Evolutionary conservation across 1,284 basidiomycete genomes (phyloP), one percentile per base, ranked within the genome.

Genomic region (Boletus mariae): DNA sequence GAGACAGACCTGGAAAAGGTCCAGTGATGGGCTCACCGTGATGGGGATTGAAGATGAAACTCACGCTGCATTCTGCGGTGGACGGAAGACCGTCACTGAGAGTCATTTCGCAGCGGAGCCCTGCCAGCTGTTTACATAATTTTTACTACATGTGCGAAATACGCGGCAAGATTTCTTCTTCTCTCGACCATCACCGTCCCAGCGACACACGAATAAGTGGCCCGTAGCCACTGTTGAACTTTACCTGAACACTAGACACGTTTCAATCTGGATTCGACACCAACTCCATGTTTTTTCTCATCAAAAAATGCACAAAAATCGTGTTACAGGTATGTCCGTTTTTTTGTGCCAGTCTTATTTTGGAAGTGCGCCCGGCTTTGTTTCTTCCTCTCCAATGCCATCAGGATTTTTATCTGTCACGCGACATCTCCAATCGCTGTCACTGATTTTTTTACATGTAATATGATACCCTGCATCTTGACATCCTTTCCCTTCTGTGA

Each of bases 301-400:
- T 54, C 54, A 48, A 65, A 66, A 70, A 66, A 82, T 83, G 81
- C 67, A 71, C 64, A 74, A 73, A 73, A 76, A 75, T 75, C 75
- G 71, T 71, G 67, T 73, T 66, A 71, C 69, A 64, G 59, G 80
- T 80, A 56, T 75, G 34, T 37, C 25, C 23, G 29, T 41, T 66
- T 63, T 66, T 66, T 56, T 41, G 31, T 52, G 9, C 26, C 34
- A 17, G 42, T 15, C 64, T 65, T 58, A 43, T 64, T 67, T 57
- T 58, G 66, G 68, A 63, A 64, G 54, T 56, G 46, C 38, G 45
- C 26, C 53, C 56, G 46, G 28, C 31, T 32, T 12, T 32, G 53
- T 44, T 61, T 51, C 52, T 56, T 55, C 55, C 54, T 51, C 57
- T 60, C 64, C 66, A 61, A 59, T 62, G 57, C 59, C 64, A 62